Evolutionary conservation across 768 basidiomycete species (phyloP).

Genomic region (Phlebiopsis flavidoalba): DNA sequence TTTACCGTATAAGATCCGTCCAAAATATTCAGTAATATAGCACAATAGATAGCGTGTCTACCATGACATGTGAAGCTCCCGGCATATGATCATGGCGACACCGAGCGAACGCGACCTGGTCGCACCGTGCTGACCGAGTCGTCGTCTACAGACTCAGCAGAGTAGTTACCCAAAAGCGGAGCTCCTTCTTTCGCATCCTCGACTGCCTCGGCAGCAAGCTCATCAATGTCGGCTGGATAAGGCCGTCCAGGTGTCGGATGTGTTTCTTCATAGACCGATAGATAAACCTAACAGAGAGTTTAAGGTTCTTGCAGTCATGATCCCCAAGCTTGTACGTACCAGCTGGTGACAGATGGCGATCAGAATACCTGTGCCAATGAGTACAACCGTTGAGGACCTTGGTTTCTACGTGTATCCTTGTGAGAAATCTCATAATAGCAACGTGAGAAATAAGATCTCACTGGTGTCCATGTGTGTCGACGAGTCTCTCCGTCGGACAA

Average conservation of each 20-base stretch:
- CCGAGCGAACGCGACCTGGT: not conserved
- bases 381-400: conserved; percentile 58
- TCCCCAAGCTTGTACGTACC: conserved; percentile 38
- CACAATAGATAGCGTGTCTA: not conserved
- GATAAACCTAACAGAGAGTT: conserved; percentile 44
- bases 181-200: conserved; percentile 59
- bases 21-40: not conserved
- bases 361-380: conserved; percentile 56
- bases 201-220: conserved; percentile 52
- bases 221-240: conserved; percentile 43
- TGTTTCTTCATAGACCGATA: conserved; percentile 61
- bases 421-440: not conserved
- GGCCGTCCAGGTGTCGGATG: conserved; percentile 48
- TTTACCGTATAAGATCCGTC: not conserved
- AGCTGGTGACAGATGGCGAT: conserved; percentile 59
- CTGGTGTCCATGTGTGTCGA: conserved; percentile 71
- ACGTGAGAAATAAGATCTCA: conserved; percentile 26
- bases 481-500: conserved; percentile 76
- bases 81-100: not conserved
- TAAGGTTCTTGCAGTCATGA: not conserved
- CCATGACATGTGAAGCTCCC: not conserved
- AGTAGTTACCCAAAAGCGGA: conserved; percentile 40
- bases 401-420: conserved; percentile 36
- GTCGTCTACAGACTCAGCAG: conserved; percentile 16
- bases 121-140: conserved; percentile 2